Conservation (phyloP, 768 basidiomycete genomes). For the Tulasnella sp. region DNA sequence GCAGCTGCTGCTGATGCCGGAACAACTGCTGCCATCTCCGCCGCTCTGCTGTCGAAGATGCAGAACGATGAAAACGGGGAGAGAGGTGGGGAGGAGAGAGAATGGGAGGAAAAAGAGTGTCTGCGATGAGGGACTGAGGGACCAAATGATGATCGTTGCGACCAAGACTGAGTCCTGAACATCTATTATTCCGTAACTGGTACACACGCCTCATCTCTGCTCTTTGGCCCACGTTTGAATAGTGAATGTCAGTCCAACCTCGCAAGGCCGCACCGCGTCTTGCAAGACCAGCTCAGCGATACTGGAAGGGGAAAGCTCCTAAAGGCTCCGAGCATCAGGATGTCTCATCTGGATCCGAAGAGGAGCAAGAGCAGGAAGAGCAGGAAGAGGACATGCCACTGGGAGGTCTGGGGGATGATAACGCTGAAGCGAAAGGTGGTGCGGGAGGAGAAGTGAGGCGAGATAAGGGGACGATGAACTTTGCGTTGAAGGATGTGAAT, state of each 20-base stretch:
- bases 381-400: slow-evolving; percentile 48
- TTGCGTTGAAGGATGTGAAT: slow-evolving; percentile 66
- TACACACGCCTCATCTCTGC: no score
- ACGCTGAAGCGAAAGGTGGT: slow-evolving; percentile 40
- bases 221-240: no score
- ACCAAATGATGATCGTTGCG: no score
- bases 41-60: no score
- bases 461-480: slow-evolving; percentile 46
- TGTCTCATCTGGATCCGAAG: slow-evolving; percentile 52
- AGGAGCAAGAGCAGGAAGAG: slow-evolving; percentile 37
- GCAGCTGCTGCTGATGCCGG: no score
- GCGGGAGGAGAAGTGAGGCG: slow-evolving; percentile 29
- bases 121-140: no score
- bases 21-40: no score
- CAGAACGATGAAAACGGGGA: no score
- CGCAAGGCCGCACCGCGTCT: slow-evolving; percentile 63
- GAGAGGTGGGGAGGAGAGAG: no score
- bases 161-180: no score
- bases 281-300: slow-evolving; percentile 69
- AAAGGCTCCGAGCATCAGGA: slow-evolving; percentile 46
- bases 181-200: no score
- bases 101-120: no score
- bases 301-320: slow-evolving; percentile 84
- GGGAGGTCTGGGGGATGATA: slow-evolving; percentile 28
- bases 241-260: slow-evolving; percentile 6